These are phyloP conservation scores for Podosphaera xanthii DNA, from an alignment of 2,329 filamentous ascomycete genomes.

Conservation along the genomic window DNA sequence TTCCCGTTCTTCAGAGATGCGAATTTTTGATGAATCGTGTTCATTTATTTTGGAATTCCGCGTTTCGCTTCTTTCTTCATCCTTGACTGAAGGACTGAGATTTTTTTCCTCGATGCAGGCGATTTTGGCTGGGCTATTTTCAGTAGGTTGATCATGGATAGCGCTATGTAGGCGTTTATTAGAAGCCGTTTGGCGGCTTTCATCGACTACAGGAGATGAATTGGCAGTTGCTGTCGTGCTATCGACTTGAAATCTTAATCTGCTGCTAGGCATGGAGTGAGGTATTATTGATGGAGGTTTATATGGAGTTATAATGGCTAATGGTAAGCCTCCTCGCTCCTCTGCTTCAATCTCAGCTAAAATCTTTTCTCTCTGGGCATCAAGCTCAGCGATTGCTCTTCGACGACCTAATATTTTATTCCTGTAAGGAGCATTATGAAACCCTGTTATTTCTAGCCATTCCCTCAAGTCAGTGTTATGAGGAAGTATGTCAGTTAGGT, in stretches of 20 bases:
- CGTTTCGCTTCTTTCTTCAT: constrained; percentile 7
- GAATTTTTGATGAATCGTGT: constrained; percentile 5
- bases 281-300: constrained; percentile 9
- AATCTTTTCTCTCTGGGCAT: constrained; percentile 14
- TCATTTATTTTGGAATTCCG: constrained; percentile 9
- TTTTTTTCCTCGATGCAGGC: constrained; percentile 10
- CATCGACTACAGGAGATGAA: constrained; percentile 3
- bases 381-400: constrained; percentile 14
- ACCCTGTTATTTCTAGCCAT: constrained; percentile 18
- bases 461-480: constrained; percentile 16
- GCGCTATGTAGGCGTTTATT: constrained; percentile 14
- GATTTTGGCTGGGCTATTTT: constrained; percentile 6
- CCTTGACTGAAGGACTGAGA: constrained; percentile 4
- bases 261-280: constrained; percentile 9
- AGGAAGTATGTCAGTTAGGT: constrained; percentile 10
- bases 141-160: constrained; percentile 7
- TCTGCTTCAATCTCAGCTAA: constrained; percentile 13
- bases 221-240: background rate
- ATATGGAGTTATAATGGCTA: background rate
- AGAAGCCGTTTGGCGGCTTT: constrained; percentile 7
- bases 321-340: constrained; percentile 7
- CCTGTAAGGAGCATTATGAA: constrained; percentile 16
- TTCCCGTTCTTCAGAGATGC: constrained; percentile 6
- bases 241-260: constrained; percentile 4
- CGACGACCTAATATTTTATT: constrained; percentile 12